Evolutionary conservation across 2,329 filamentous ascomycete species (phyloP), one percentile per base, ranked within the genome.

Genomic region (Diaporthe vaccinii): DNA sequence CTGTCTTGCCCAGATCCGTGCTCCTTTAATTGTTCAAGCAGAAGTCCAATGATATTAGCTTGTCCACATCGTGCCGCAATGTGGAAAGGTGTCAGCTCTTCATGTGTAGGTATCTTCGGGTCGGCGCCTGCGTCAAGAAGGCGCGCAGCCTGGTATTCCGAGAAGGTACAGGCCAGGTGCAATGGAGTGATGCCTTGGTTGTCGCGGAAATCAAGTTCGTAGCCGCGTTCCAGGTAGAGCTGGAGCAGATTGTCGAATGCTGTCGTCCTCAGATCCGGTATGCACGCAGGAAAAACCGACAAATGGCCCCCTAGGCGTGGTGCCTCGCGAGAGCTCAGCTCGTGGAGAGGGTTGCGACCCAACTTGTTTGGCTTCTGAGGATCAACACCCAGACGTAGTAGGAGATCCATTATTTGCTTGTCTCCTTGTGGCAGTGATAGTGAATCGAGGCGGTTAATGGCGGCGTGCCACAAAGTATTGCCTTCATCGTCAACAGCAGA

Each of bases 401-500:
- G 67, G 20, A 70, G 51, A 41, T 62, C 39, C 10, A 25, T 46
- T 14, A 58, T 9, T 22, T 9, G 62, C 62, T 68, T 68, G 62
- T 46, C 17, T 20, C 62, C 62, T 49, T 68, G n/a, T n/a, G 44
- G 25, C 62, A 34, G 34, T 34, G 34, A 34, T 8, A n/a, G 41
- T 68, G 9, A 17, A 34, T 20, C 62, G 4, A 70, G 67, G 34
- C 31, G 49, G 46, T 39, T 17, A 36, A 41, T 15, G 15, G 67
- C 67, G n/a, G 34, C 49, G 34, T 70, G 67, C 67, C 67, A 70
- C n/a, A 70, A 22, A 36, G 67, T 70, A 10, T 70, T 70, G 14
- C 67, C 67, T 36, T 70, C 67, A 51, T 49, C 28, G 67, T 70
- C 67, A 15, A 55, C 46, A 34, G 31, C 49, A 34, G 25, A 51